phyloP scores from a whole-genome alignment of 176 grass and related monocot species.

The Elymus sibiricus region DNA sequence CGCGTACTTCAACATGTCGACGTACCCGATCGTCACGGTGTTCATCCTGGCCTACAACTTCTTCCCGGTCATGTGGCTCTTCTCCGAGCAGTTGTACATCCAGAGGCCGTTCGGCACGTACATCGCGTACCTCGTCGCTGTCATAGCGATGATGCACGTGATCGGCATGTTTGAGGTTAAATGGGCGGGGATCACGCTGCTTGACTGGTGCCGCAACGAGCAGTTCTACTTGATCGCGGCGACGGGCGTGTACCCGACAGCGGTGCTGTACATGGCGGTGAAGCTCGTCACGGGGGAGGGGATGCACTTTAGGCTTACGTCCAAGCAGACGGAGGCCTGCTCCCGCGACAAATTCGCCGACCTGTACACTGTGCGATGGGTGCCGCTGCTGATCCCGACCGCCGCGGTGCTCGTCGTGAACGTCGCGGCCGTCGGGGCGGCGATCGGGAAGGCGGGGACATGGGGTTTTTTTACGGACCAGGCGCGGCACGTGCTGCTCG shows the following conservation, averaged over 20 bases:
- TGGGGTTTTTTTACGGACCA: slow-evolving; percentile 18
- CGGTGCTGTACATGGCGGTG: slow-evolving; percentile 40
- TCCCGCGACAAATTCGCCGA: slow-evolving; percentile 35
- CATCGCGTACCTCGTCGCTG: slow-evolving; percentile 10
- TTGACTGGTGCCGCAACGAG: slow-evolving; percentile 52
- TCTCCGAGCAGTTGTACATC: slow-evolving; percentile 43
- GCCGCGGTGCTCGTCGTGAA: slow-evolving; percentile 11
- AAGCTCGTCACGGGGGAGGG: slow-evolving; percentile 43
- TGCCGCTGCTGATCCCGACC: slow-evolving; percentile 31
- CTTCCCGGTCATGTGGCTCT: slow-evolving; percentile 45
- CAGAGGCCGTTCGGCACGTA: slow-evolving; percentile 33
- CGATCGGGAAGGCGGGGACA: slow-evolving; percentile 21
- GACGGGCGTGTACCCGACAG: slow-evolving; percentile 38
- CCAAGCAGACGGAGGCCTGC: slow-evolving; percentile 37
- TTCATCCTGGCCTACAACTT: slow-evolving; percentile 48
- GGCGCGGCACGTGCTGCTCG: slow-evolving; percentile 19
- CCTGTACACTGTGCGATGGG: slow-evolving; percentile 38
- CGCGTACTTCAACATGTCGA: slow-evolving; percentile 45
- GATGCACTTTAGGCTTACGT: slow-evolving; percentile 38
- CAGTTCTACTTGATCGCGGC: slow-evolving; percentile 49
- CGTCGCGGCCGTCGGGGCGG: slow-evolving; percentile 27
- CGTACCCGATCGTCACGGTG: slow-evolving; percentile 33
- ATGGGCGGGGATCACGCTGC: slow-evolving; percentile 38
- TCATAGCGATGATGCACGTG: slow-evolving; percentile 34
- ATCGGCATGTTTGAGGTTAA: slow-evolving; percentile 45